Evolutionary conservation across 345 rosid genomes (phyloP).

Genomic region (Eucalyptus tenuipes): DNA sequence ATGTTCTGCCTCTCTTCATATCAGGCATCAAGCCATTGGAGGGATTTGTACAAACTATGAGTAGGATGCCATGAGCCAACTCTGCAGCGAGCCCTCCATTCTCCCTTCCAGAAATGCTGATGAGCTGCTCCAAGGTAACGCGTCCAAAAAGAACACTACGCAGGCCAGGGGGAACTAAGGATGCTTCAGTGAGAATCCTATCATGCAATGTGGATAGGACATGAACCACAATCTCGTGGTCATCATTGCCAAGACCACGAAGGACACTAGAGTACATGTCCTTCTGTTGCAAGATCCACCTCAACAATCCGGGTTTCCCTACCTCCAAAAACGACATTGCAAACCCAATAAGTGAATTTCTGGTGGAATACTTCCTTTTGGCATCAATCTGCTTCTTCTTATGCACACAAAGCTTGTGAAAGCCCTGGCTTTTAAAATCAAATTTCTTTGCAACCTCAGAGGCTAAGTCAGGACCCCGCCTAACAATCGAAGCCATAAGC

Average conservation of each 20-base stretch:
- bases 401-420: constrained; percentile 43
- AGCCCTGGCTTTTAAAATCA: constrained; percentile 55
- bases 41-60: constrained; percentile 74
- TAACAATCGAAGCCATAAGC: constrained; percentile 50
- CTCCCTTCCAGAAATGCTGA: constrained; percentile 53
- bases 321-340: constrained; percentile 86
- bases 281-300: constrained; percentile 67
- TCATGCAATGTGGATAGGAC: constrained; percentile 55
- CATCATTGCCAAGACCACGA: constrained; percentile 55
- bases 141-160: constrained; percentile 91
- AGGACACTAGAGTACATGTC: constrained; percentile 78
- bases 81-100: constrained; percentile 35
- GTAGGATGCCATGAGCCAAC: constrained; percentile 60
- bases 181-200: constrained; percentile 56
- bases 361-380: constrained; percentile 36
- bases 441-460: constrained; percentile 69
- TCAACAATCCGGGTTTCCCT: constrained; percentile 68
- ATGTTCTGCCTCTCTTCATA: constrained; percentile 29
- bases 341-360: constrained; percentile 62
- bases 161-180: constrained; percentile 63
- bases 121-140: constrained; percentile 63
- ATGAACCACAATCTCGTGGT: constrained; percentile 49
- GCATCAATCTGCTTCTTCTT: constrained; percentile 28
- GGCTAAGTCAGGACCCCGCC: constrained; percentile 73
- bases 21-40: constrained; percentile 85